These are phyloP conservation scores for Truncatella angustata DNA, from an alignment of 2,329 filamentous ascomycete species.

Conservation along the genomic window DNA sequence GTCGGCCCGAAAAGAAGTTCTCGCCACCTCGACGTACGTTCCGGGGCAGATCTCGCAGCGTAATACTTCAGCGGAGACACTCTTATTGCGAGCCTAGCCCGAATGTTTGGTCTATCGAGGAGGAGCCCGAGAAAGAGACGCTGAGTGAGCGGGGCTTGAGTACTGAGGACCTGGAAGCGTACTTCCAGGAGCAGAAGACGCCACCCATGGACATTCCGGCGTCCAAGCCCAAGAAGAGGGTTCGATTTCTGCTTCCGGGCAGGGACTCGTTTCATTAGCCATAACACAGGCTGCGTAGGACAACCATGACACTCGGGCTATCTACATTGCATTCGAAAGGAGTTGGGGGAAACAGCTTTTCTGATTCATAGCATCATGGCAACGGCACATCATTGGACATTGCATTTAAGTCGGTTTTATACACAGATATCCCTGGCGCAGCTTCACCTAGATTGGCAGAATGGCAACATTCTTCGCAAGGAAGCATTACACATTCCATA, in stretches of 20 bases:
- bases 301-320: neutral
- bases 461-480: slow-evolving; percentile 3
- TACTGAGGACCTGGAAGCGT: slow-evolving; percentile 26
- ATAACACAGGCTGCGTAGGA: neutral
- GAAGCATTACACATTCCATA: neutral
- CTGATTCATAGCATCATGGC: neutral
- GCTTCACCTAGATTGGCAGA: neutral
- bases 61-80: slow-evolving; percentile 40
- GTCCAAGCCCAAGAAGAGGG: slow-evolving; percentile 54
- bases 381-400: neutral
- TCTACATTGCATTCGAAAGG: slow-evolving; percentile 10
- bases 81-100: slow-evolving; percentile 59
- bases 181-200: slow-evolving; percentile 23
- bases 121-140: slow-evolving; percentile 55
- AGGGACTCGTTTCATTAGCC: slow-evolving; percentile 28
- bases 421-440: neutral
- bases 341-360: neutral
- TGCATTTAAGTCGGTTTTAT: neutral
- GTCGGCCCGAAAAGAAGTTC: slow-evolving; percentile 27
- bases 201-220: slow-evolving; percentile 38
- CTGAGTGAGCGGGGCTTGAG: slow-evolving; percentile 40
- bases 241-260: slow-evolving; percentile 51
- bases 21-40: slow-evolving; percentile 24
- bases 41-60: slow-evolving; percentile 28
- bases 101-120: slow-evolving; percentile 59